Evolutionary conservation across 305 asterid species (phyloP).

Genomic region (Salvia sclarea): DNA sequence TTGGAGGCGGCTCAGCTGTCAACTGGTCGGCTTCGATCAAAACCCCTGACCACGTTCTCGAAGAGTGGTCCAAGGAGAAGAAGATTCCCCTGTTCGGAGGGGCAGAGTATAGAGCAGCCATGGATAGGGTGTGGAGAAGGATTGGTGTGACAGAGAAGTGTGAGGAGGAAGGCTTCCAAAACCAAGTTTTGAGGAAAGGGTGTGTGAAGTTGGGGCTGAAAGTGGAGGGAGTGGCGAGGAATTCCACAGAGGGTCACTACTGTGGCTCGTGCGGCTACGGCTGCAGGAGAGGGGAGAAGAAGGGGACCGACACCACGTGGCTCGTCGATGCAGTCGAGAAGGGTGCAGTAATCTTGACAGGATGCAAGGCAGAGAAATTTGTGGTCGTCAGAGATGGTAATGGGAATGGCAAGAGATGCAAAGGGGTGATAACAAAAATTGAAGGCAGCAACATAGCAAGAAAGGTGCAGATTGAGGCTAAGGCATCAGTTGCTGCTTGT

Average conservation of each 20-base stretch:
- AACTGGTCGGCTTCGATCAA: conserved; percentile 73
- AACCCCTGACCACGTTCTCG: conserved; percentile 57
- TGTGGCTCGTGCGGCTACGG: conserved; percentile 79
- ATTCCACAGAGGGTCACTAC: conserved; percentile 56
- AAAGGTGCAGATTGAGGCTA: conserved; percentile 51
- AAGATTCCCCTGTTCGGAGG: conserved; percentile 50
- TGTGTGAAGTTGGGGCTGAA: conserved; percentile 60
- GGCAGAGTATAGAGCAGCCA: conserved; percentile 54
- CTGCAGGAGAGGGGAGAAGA: conserved; percentile 69
- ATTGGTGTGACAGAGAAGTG: conserved; percentile 62
- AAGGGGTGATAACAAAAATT: conserved; percentile 51
- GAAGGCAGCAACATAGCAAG: conserved; percentile 33
- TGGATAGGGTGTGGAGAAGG: conserved; percentile 57
- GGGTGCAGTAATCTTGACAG: conserved; percentile 61
- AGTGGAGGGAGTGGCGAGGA: conserved; percentile 46
- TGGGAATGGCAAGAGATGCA: conserved; percentile 42
- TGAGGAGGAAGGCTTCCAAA: conserved; percentile 56
- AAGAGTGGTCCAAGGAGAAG: conserved; percentile 54
- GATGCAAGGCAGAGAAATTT: conserved; percentile 62
- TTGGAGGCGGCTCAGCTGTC: conserved; percentile 76
- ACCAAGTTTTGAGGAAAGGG: conserved; percentile 56
- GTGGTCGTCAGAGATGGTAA: conserved; percentile 36
- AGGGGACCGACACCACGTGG: conserved; percentile 65
- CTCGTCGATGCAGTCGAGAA: conserved; percentile 61
- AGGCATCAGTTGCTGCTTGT: conserved; percentile 57